Evolutionary conservation across 208 protist species (phyloP), one percentile per base, ranked within the genome.

Genomic region (Trypanosoma grayi): DNA sequence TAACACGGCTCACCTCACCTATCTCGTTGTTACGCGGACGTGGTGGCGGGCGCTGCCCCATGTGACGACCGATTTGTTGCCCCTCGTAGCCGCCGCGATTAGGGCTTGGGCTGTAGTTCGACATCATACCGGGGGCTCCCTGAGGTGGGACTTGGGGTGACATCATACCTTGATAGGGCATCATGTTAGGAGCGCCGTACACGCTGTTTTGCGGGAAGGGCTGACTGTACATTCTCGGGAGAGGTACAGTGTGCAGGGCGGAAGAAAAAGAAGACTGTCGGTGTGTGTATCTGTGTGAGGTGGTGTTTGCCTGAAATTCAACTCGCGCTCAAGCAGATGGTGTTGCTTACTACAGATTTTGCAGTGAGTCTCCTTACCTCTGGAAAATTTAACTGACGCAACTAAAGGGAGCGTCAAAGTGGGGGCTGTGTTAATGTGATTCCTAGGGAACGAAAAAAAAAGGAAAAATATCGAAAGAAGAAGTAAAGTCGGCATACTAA

Each of bases 21-120:
- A 96, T 87, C 31, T 96, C 91, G 61, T 94, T 94, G 71, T 92
- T 93, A 28, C 85, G 83, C 27, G 58, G 61, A 41, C 67, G 69
- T 36, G 54, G 48, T 0, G 37, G 67, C 47, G 25, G 63, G 10
- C 57, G 63, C 44, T 64, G 75, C 14, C 37, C 47, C 57, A 37
- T 41, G 13, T 66, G 43, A 25, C 54, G 64, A 3, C 63, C 39
- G 25, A 53, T n/a, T 34, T 50, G 45, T 45, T n/a, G 62, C 34
- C 40, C 25, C 18, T 66, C 55, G 36, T 85, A 81, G 11, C 59
- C 59, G 11, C 66, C 58, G 18, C 70, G 73, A 40, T 76, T 80
- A 54, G 39, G 50, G 18, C 60, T 66, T 25, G 46, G 57, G 27
- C 64, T 65, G 60, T 84, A 84, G 66, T 75, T 83, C 30, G 77